Base-by-base conservation (phyloP, 306 rosid species). In the Sicyos baderoa region DNA sequence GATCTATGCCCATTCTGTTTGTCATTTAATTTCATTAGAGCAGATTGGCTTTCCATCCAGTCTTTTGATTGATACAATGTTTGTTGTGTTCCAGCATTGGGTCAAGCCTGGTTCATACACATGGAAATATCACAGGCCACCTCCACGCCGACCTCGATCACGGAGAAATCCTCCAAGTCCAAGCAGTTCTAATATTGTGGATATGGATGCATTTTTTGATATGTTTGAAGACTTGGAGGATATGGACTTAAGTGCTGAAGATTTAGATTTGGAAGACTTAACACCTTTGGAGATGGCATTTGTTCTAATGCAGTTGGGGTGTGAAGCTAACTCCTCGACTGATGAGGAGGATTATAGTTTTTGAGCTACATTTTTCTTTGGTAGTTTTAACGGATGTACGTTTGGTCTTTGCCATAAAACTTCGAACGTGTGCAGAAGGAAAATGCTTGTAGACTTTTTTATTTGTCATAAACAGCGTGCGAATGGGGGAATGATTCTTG, bases 61-160 rank as follows among this genome's bases (percentile, higher is more conserved):
- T 75, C 76, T 83, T 80, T 83, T 83, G 81, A 83, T 80, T 80
- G 81, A 71, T 78, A 74, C 83, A 79, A 76, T 79, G 73, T 80
- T 83, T 83, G 82, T 83, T 83, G 81, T 80, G 84, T 83, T 80
- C 87, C 84, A 83, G 87, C 87, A 80, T 76, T 74, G 54, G 71
- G 82, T 83, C 81, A 80, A 67, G 77, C 81, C 81, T 17, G 83
- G 87, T 79, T 83, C 84, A 63, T 80, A 83, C 76, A 54, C 69
- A 59, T 80, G 84, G 83, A 80, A 76, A 76, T 75, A 78, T 83
- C 81, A 48, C 76, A 76, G 82, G 77, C 81, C 83, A 27, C 84
- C 87, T 64, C 87, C 83, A 22, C 77, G 77, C 71, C 75, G 73
- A 74, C 82, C 82, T 25, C 76, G 77, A 75, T 73, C 75, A 11